Evolutionary conservation across 2,329 filamentous ascomycete species (phyloP).

Genomic region (Pestalotiopsis sp.): DNA sequence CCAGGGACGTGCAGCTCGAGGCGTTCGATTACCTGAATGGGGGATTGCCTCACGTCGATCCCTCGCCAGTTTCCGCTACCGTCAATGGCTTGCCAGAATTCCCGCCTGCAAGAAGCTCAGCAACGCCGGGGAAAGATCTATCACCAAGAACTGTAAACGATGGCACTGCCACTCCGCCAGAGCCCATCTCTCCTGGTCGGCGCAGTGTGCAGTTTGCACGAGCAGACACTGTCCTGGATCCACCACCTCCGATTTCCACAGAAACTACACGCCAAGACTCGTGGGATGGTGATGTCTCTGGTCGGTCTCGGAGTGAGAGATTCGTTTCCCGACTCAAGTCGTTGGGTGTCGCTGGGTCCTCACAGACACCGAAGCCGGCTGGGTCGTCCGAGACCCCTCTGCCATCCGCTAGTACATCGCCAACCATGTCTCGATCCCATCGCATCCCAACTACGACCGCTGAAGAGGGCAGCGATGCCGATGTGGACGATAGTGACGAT

Average conservation of each 20-base stretch:
- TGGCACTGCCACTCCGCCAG: slow-evolving; percentile 24
- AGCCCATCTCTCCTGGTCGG: slow-evolving; percentile 46
- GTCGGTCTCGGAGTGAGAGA: slow-evolving; percentile 63
- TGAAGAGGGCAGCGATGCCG: slow-evolving; percentile 69
- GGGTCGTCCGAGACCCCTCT: slow-evolving; percentile 33
- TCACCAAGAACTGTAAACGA: slow-evolving; percentile 15
- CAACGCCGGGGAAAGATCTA: slow-evolving; percentile 21
- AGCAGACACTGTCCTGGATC: slow-evolving; percentile 51
- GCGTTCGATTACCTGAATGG: slow-evolving; percentile 42
- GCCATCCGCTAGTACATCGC: slow-evolving; percentile 49
- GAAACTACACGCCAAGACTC: slow-evolving; percentile 65
- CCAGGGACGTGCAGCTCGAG: slow-evolving; percentile 18
- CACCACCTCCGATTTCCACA: slow-evolving; percentile 36
- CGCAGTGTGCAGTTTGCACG: slow-evolving; percentile 79
- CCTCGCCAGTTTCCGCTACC: slow-evolving; percentile 26
- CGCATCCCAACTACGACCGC: slow-evolving; percentile 57
- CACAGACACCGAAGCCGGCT: slow-evolving; percentile 47
- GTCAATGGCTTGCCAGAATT: slow-evolving; percentile 18
- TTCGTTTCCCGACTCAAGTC: slow-evolving; percentile 77
- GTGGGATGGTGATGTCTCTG: slow-evolving; percentile 65
- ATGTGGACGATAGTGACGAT: slow-evolving; percentile 85
- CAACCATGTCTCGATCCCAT: slow-evolving; percentile 45
- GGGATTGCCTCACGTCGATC: slow-evolving; percentile 33
- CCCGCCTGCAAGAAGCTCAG: not conserved
- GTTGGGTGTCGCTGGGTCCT: slow-evolving; percentile 58